These are phyloP conservation scores for Rhododendron griersonianum DNA, from an alignment of 148 eudicot genomes.

Conservation along the genomic window DNA sequence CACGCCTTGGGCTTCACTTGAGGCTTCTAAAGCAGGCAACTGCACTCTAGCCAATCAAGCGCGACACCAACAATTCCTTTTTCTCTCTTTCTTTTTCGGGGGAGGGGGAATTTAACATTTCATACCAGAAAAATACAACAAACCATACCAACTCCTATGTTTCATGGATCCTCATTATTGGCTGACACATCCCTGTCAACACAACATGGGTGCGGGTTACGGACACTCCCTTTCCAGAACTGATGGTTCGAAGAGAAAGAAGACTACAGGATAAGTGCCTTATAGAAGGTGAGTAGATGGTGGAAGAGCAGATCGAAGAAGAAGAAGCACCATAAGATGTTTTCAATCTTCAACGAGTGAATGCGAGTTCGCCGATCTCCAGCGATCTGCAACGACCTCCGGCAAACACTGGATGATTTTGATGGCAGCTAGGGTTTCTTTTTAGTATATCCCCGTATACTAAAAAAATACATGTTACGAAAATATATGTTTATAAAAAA, in stretches of 20 bases:
- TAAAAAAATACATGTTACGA: too few species aligned
- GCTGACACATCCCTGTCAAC: neutral
- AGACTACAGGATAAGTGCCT: neutral
- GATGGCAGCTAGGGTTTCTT: too few species aligned
- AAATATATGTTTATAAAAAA: neutral
- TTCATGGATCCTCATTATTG: neutral
- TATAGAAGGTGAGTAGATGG: too few species aligned
- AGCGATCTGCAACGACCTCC: too few species aligned
- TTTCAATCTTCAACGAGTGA: too few species aligned
- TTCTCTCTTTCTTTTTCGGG: neutral
- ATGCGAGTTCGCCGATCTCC: too few species aligned
- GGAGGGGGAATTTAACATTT: neutral
- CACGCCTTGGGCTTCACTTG: neutral
- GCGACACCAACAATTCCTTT: neutral
- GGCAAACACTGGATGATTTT: too few species aligned
- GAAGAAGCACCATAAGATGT: too few species aligned
- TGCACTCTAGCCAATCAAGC: neutral
- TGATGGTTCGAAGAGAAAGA: neutral
- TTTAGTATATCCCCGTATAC: too few species aligned
- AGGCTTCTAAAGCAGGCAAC: neutral
- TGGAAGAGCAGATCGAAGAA: too few species aligned
- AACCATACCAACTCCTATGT: neutral
- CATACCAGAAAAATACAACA: neutral
- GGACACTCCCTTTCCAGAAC: too few species aligned
- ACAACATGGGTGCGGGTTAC: neutral